phyloP scores from a whole-genome alignment of 75 land plant genomes.

The Sequoiadendron giganteum region DNA sequence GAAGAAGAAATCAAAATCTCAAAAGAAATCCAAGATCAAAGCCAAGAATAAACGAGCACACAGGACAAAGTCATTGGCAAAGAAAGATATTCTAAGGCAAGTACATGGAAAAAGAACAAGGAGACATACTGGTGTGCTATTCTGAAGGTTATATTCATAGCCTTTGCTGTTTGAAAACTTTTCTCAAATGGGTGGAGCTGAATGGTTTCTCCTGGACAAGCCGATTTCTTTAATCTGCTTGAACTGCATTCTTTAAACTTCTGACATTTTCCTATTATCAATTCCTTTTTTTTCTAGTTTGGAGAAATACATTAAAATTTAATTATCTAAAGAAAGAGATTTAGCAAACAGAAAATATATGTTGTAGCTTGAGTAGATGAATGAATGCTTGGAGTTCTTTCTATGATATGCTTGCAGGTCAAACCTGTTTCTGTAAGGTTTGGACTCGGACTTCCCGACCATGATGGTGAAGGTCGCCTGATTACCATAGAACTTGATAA shows the following conservation, averaged over 20 bases:
- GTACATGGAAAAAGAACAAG: no score
- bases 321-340: not conserved
- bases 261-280: not conserved
- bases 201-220: not conserved
- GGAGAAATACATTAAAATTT: not conserved
- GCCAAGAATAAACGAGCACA: no score
- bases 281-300: not conserved
- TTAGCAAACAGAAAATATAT: slow-evolving; percentile 3
- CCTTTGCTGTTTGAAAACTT: not conserved
- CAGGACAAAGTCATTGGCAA: no score
- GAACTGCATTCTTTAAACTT: not conserved
- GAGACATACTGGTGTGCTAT: no score
- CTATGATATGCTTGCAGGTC: slow-evolving; percentile 45
- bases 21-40: no score
- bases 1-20: no score
- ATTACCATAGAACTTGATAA: slow-evolving; percentile 79
- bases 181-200: not conserved
- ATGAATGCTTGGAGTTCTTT: slow-evolving; percentile 5
- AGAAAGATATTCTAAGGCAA: no score
- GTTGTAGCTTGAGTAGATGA: not conserved
- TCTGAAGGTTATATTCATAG: not conserved
- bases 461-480: slow-evolving; percentile 88
- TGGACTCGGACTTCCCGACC: slow-evolving; percentile 84
- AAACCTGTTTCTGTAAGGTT: slow-evolving; percentile 85
- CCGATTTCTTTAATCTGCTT: not conserved